Evolutionary conservation across 169 alveolate genomes (phyloP).

Genomic region (Plasmodium fragile): DNA sequence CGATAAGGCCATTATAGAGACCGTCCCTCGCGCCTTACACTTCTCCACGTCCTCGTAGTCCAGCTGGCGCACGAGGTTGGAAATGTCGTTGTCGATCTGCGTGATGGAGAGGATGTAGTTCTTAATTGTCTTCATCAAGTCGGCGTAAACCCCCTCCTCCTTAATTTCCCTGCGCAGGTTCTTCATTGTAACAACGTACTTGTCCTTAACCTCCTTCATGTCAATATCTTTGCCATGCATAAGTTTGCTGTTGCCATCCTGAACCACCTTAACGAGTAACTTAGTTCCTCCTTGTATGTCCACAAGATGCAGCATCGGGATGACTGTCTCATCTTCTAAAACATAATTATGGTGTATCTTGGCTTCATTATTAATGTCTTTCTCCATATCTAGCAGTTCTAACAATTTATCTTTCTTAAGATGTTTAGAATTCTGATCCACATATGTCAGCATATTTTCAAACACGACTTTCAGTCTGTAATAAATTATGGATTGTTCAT

Average conservation of each 20-base stretch:
- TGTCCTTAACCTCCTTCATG: not conserved
- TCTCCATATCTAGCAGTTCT: not conserved
- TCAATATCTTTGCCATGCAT: not conserved
- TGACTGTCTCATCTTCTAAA: not conserved
- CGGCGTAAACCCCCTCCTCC: not conserved
- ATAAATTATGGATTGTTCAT: slow-evolving; percentile 9
- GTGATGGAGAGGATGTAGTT: slow-evolving; percentile 19
- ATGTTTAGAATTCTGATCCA: not conserved
- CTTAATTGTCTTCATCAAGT: slow-evolving; percentile 5
- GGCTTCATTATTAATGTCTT: not conserved
- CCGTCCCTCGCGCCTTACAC: slow-evolving; percentile 19
- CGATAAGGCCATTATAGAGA: too few relatives aligned
- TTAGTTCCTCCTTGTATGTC: not conserved
- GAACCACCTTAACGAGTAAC: not conserved
- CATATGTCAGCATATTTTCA: not conserved
- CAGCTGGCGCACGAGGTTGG: slow-evolving; percentile 4
- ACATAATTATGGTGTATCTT: not conserved
- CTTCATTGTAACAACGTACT: not conserved
- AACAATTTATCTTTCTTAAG: not conserved
- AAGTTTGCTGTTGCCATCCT: not conserved
- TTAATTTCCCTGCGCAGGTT: not conserved
- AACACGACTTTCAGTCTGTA: not conserved
- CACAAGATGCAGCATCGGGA: not conserved
- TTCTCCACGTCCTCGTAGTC: slow-evolving; percentile 39
- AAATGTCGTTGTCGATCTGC: slow-evolving; percentile 10